A percentile compares a stretch with the other conserved stretches of the same genome.
These are phyloP conservation scores for Periconia macrospinosa DNA, from an alignment of 2,329 filamentous ascomycete species.

Conservation along the genomic window DNA sequence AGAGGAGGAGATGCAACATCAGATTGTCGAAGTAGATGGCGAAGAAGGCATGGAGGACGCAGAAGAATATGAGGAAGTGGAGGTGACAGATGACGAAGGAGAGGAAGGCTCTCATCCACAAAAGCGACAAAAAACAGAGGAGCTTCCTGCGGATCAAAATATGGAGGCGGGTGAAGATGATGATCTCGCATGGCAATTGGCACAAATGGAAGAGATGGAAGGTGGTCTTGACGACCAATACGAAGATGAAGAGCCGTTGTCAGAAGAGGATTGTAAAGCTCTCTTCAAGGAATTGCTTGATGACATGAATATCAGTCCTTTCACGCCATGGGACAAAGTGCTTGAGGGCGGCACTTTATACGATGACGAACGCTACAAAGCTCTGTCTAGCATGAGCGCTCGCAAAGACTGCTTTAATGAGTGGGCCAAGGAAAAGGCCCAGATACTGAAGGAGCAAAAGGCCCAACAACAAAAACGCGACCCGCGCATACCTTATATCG, in stretches of 20 bases:
- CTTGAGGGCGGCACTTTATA: conserved; percentile 80
- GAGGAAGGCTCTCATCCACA: conserved; percentile 53
- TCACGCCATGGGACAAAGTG: conserved; percentile 87
- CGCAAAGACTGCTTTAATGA: conserved; percentile 81
- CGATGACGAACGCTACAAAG: conserved; percentile 84
- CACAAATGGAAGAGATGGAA: conserved; percentile 82
- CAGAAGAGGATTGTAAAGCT: conserved; percentile 72
- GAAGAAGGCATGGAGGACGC: conserved; percentile 56
- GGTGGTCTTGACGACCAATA: conserved; percentile 71
- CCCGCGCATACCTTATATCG: conserved; percentile 78
- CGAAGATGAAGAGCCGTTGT: conserved; percentile 72
- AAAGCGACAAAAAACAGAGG: conserved; percentile 54
- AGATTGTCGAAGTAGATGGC: conserved; percentile 38
- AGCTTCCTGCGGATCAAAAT: conserved; percentile 47
- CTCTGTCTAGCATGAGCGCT: conserved; percentile 76
- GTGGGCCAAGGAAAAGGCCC: conserved; percentile 80
- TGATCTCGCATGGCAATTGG: conserved; percentile 90
- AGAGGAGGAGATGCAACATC: conserved; percentile 32
- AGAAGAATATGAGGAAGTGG: conserved; percentile 76
- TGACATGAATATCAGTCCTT: conserved; percentile 81
- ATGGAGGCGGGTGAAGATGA: conserved; percentile 93
- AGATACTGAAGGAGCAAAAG: conserved; percentile 69
- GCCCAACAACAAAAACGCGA: conserved; percentile 79
- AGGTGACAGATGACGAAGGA: conserved; percentile 65
- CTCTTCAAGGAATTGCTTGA: conserved; percentile 86